Evolutionary conservation across 225 moss, liverwort and hornwort species (phyloP).

Genomic region (Physcomitrellopsis africana): DNA sequence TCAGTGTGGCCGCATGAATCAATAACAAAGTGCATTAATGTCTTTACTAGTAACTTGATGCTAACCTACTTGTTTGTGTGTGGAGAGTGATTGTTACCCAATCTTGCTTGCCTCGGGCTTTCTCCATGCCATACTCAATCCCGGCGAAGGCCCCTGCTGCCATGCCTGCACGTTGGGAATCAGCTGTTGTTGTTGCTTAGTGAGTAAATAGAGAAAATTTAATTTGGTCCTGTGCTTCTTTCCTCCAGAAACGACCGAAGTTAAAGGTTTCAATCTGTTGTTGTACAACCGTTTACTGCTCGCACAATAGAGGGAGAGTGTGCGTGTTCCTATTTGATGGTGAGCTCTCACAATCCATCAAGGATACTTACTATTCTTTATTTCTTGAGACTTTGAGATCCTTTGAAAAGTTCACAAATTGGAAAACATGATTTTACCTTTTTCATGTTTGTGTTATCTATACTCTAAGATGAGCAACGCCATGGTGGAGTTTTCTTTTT

Average conservation of each 20-base stretch:
- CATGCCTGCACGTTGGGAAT: conserved; percentile 25
- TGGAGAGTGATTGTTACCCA: conserved; percentile 30
- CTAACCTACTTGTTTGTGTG: background rate
- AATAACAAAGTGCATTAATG: background rate
- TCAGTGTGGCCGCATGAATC: too few species aligned
- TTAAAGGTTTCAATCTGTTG: too few species aligned
- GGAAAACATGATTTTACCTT: too few species aligned
- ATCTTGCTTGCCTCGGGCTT: conserved; percentile 50
- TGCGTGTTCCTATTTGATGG: too few species aligned
- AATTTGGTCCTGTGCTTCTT: background rate
- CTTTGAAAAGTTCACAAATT: too few species aligned
- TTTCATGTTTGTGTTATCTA: too few species aligned
- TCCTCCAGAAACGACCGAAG: background rate
- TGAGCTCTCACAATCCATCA: background rate
- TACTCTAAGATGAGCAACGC: background rate
- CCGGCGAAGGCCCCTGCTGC: conserved; percentile 55
- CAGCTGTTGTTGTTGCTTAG: background rate
- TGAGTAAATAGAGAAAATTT: background rate
- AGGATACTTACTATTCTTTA: background rate
- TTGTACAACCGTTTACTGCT: too few species aligned
- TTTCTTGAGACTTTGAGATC: too few species aligned
- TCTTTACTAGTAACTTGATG: background rate
- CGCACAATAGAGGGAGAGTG: too few species aligned
- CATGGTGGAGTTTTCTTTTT: too few species aligned
- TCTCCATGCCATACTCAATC: conserved; percentile 47